Percentiles rank a stretch among this genome's conserved stretches.
phyloP scores from a whole-genome alignment of 805 yeast species.

The Hanseniaspora osmophila region DNA sequence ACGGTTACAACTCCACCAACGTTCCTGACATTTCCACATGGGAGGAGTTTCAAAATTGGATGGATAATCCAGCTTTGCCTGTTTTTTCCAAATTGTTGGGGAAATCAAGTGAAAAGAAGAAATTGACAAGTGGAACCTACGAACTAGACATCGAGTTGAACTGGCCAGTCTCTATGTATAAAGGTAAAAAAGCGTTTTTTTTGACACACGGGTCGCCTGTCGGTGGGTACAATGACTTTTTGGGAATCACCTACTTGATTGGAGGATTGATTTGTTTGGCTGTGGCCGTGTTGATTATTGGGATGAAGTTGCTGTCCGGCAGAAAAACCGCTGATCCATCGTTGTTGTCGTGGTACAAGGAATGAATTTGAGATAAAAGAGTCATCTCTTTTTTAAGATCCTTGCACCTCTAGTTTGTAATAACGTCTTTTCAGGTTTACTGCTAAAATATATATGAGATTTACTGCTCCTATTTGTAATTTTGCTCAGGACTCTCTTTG shows the following conservation, averaged over 20 bases:
- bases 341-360: conserved; percentile 60
- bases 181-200: conserved; percentile 44
- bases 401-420: not conserved
- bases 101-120: conserved; percentile 34
- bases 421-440: too few species aligned
- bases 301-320: conserved; percentile 47
- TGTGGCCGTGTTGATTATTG: conserved; percentile 37
- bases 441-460: too few species aligned
- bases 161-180: conserved; percentile 60
- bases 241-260: conserved; percentile 63
- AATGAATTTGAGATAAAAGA: too few species aligned
- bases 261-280: conserved; percentile 59
- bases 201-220: conserved; percentile 56
- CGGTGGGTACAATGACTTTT: conserved; percentile 63
- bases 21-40: conserved; percentile 61
- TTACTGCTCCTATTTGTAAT: too few species aligned
- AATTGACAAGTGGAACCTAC: conserved; percentile 46
- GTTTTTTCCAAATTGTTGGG: conserved; percentile 50
- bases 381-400: too few species aligned
- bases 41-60: conserved; percentile 92
- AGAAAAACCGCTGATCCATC: conserved; percentile 61
- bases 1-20: conserved; percentile 77
- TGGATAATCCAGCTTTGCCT: conserved; percentile 75
- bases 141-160: conserved; percentile 56
- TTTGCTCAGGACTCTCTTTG: too few species aligned